These are phyloP conservation scores for Puccinia polysora DNA, from an alignment of 1,284 basidiomycete species.

Conservation along the genomic window DNA sequence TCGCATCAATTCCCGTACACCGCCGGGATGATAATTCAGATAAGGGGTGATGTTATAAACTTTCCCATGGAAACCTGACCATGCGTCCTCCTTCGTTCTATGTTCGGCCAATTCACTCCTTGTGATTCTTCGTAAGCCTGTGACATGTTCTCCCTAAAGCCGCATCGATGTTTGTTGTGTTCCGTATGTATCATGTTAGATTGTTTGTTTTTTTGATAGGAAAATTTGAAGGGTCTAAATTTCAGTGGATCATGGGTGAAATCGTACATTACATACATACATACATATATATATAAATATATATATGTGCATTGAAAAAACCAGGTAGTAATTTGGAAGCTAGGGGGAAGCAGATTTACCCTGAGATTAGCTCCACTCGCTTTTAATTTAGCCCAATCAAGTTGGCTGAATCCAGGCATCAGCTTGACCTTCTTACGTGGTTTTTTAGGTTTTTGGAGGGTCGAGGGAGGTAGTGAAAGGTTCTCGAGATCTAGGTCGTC, in stretches of 20 bases:
- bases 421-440: slow-evolving; percentile 72
- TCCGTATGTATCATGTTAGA: not conserved
- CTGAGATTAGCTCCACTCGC: slow-evolving; percentile 70
- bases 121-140: slow-evolving; percentile 65
- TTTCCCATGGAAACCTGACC: slow-evolving; percentile 86
- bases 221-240: slow-evolving; percentile 37
- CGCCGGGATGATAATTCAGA: slow-evolving; percentile 86
- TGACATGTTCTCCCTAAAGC: slow-evolving; percentile 49
- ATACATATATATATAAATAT: not conserved
- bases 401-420: slow-evolving; percentile 80
- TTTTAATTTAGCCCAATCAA: slow-evolving; percentile 91
- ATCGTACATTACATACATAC: slow-evolving; percentile 60
- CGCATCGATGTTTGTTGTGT: too few species aligned
- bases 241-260: too few species aligned
- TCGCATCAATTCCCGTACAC: slow-evolving; percentile 89
- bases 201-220: not conserved
- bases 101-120: slow-evolving; percentile 78
- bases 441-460: slow-evolving; percentile 45
- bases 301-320: not conserved
- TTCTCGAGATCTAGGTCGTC: not conserved
- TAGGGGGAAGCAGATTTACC: slow-evolving; percentile 56
- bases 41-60: slow-evolving; percentile 97
- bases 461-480: not conserved
- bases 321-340: not conserved
- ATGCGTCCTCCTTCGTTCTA: slow-evolving; percentile 78